phyloP scores from a whole-genome alignment of 768 basidiomycete genomes.

The Tylopilus plumbeoviolaceoides region DNA sequence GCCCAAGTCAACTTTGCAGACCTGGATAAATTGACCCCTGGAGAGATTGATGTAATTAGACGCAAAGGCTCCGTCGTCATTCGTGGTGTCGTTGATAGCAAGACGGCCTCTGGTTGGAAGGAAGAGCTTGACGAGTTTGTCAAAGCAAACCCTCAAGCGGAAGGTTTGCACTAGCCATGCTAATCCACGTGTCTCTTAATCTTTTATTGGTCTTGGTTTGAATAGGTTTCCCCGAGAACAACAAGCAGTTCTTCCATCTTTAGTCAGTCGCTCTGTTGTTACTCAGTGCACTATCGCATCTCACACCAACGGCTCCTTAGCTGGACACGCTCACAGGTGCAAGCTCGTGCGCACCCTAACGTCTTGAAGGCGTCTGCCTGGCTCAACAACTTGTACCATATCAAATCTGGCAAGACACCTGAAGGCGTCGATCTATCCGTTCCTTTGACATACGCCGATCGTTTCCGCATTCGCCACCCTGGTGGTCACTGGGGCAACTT shows the following conservation, averaged over 20 bases:
- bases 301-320: slow-evolving; percentile 18
- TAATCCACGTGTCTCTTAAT: neutral
- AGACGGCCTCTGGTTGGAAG: slow-evolving; percentile 57
- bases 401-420: slow-evolving; percentile 32
- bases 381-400: slow-evolving; percentile 63
- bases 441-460: slow-evolving; percentile 68
- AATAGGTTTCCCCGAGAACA: slow-evolving; percentile 47
- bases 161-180: slow-evolving; percentile 35
- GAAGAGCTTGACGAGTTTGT: slow-evolving; percentile 52
- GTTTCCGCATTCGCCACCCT: slow-evolving; percentile 70
- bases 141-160: slow-evolving; percentile 49
- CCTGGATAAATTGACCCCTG: slow-evolving; percentile 42
- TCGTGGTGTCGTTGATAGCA: slow-evolving; percentile 53
- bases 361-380: slow-evolving; percentile 52
- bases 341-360: slow-evolving; percentile 65
- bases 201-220: neutral
- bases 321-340: slow-evolving; percentile 56
- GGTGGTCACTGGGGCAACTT: slow-evolving; percentile 53
- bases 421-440: slow-evolving; percentile 58
- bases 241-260: slow-evolving; percentile 72
- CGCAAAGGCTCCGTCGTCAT: slow-evolving; percentile 59
- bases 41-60: slow-evolving; percentile 48
- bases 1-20: slow-evolving; percentile 60
- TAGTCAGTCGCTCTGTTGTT: slow-evolving; percentile 43
- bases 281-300: neutral